Base-by-base conservation (phyloP, 2,329 filamentous ascomycete genomes). In the Anisogramma anomala region DNA sequence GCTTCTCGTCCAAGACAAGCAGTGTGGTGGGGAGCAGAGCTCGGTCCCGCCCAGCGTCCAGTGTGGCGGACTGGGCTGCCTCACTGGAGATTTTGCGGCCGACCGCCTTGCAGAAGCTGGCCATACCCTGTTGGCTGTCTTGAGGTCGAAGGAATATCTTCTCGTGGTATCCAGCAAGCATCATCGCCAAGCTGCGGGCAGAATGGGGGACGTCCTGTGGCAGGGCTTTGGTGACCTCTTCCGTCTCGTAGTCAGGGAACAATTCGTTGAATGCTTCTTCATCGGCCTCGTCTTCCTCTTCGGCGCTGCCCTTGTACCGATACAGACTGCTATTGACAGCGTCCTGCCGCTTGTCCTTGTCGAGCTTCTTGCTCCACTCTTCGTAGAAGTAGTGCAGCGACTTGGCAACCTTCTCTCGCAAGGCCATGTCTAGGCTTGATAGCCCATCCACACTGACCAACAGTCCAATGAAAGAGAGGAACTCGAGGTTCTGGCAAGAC, bases 331-430 rank as follows among this genome's bases (percentile, higher is more conserved):
- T 77, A 47, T 82, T 84, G 20, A 75, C 72, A 14, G 83, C 80
- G 50, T 83, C 78, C 34, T 83, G 75, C 52, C 79, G 77, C 52
- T 85, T 82, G 49, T 95, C 88, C 15, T 77, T 68, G 39, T 81
- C 74, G 2, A 94, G 72, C 54, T 82, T 81, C 37, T 74, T 72
- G 50, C 77, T 84, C 88, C 89, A 98, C 37, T 87, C 72, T 13
- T 77, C 64, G 53, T 88, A 94, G 53, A 93, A 80, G 13, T 66
- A 67, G 39, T 83, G 74, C 46, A 95, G 77, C 14, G 78, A 71
- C 49, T 74, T 70, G 41, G 82, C 78, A 2, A 89, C 59, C 7
- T 70, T 59, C 20, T 72, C 65, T 18, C 76, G 69, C 10, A 68
- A 58, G 36, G 58, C 50, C 2, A 53, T 43, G 31, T 63, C 50